Evolutionary conservation across 2,329 filamentous ascomycete species (phyloP).

Genomic region (Beauveria brongniartii): DNA sequence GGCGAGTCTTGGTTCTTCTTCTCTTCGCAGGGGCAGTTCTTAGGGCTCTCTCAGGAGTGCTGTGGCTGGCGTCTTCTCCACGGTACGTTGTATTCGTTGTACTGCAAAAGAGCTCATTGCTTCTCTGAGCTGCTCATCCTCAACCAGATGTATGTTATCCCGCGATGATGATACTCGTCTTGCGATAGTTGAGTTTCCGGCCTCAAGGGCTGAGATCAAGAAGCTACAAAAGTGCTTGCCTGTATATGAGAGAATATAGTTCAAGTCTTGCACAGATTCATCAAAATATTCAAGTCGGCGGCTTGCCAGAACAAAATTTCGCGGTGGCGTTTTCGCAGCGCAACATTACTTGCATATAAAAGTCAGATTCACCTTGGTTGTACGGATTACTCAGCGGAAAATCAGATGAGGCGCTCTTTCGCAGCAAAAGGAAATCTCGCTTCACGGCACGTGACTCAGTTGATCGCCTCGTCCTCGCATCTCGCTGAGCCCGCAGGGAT

Average conservation of each 20-base stretch:
- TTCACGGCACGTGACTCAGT: conserved; percentile 1
- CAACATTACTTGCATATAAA: too few relatives aligned
- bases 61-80: not conserved
- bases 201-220: not conserved
- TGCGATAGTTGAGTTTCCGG: not conserved
- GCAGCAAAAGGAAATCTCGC: too few relatives aligned
- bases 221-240: not conserved
- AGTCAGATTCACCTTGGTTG: too few relatives aligned
- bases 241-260: not conserved
- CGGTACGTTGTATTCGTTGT: not conserved
- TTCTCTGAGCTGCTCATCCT: not conserved
- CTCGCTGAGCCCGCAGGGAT: not conserved
- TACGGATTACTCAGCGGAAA: too few relatives aligned
- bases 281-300: too few relatives aligned
- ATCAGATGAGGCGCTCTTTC: too few relatives aligned
- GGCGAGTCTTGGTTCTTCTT: not conserved
- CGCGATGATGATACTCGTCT: not conserved
- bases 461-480: not conserved
- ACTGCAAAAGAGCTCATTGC: not conserved
- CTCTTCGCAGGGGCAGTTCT: not conserved
- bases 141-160: not conserved
- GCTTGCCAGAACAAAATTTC: not conserved
- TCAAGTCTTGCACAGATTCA: too few relatives aligned
- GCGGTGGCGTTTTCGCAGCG: too few relatives aligned
- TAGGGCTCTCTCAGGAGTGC: not conserved